Conservation (phyloP, 371 early-diverging fungal genomes). For the Mucor plumbeus region DNA sequence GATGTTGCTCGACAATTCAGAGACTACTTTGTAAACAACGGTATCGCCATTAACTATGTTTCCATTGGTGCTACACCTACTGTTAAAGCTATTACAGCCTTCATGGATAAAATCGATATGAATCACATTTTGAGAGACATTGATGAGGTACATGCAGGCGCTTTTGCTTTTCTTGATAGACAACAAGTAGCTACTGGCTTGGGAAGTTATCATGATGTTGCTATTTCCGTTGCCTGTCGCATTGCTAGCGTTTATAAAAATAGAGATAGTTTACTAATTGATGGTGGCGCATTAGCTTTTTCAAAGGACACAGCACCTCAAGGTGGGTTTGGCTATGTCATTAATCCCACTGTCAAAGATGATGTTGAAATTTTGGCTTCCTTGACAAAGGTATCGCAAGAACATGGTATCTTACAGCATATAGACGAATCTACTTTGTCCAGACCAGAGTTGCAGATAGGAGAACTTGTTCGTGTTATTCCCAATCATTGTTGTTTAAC, state of each 20-base stretch:
- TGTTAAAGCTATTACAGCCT: constrained; percentile 29
- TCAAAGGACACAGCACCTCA: constrained; percentile 53
- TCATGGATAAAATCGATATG: constrained; percentile 21
- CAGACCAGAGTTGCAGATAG: constrained; percentile 3
- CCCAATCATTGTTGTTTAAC: constrained; percentile 54
- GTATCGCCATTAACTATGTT: constrained; percentile 27
- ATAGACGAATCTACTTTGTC: constrained; percentile 15
- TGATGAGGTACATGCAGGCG: constrained; percentile 51
- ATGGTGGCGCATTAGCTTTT: constrained; percentile 52
- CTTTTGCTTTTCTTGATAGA: constrained; percentile 42
- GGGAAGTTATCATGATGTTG: constrained; percentile 28
- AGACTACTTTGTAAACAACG: constrained; percentile 27
- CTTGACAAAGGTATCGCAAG: constrained; percentile 42
- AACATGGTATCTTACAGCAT: constrained; percentile 45
- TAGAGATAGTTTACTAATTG: constrained; percentile 39
- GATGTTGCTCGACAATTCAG: constrained; percentile 34
- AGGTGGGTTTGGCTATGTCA: constrained; percentile 47
- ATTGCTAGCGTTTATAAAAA: constrained; percentile 47
- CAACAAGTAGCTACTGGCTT: constrained; percentile 50
- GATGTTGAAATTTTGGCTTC: constrained; percentile 22
- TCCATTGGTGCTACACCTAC: constrained; percentile 57
- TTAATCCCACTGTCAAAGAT: constrained; percentile 13
- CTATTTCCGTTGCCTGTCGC: constrained; percentile 42
- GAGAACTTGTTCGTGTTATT: constrained; percentile 34
- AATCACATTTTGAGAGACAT: constrained; percentile 35